These are phyloP conservation scores for Glomus cerebriforme DNA, from an alignment of 192 early-diverging fungal genomes.

Conservation along the genomic window DNA sequence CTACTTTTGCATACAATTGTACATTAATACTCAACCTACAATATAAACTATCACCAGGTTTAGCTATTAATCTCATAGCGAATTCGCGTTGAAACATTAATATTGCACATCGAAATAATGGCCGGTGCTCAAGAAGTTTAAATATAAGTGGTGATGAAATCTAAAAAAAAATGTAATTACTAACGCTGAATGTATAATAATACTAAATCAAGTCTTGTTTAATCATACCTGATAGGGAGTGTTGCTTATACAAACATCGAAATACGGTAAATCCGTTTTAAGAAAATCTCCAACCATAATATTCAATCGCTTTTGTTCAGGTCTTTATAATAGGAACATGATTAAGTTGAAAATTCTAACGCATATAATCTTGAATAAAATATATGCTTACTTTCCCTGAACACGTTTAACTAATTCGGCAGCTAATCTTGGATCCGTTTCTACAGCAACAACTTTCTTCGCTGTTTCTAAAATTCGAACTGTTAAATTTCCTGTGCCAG, in stretches of 20 bases:
- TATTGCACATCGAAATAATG: constrained; percentile 86
- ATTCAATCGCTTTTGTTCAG: constrained; percentile 80
- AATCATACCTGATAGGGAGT: constrained; percentile 85
- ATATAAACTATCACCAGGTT: constrained; percentile 90
- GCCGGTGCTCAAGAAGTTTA: constrained; percentile 95
- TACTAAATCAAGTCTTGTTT: not conserved
- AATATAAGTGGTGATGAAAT: constrained; percentile 96
- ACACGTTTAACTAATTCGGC: constrained; percentile 97
- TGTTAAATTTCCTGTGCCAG: constrained; percentile 98
- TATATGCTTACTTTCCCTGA: constrained; percentile 76
- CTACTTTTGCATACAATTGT: constrained; percentile 91
- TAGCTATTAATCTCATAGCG: constrained; percentile 90
- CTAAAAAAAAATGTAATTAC: constrained; percentile 37
- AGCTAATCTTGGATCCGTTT: constrained; percentile 95
- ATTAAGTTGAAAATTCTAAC: not conserved
- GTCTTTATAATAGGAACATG: constrained; percentile 40
- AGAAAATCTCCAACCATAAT: constrained; percentile 98
- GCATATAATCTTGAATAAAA: constrained; percentile 13
- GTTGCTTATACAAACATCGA: constrained; percentile 98
- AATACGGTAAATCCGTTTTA: constrained; percentile 94
- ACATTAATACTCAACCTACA: constrained; percentile 92
- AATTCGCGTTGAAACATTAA: constrained; percentile 99
- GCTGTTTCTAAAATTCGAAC: constrained; percentile 89
- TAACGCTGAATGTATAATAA: not conserved
- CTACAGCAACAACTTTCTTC: constrained; percentile 93